Evolutionary conservation across 176 grass and related monocot genomes (phyloP), one percentile per base, ranked within the genome.

Genomic region (Cocos nucifera): DNA sequence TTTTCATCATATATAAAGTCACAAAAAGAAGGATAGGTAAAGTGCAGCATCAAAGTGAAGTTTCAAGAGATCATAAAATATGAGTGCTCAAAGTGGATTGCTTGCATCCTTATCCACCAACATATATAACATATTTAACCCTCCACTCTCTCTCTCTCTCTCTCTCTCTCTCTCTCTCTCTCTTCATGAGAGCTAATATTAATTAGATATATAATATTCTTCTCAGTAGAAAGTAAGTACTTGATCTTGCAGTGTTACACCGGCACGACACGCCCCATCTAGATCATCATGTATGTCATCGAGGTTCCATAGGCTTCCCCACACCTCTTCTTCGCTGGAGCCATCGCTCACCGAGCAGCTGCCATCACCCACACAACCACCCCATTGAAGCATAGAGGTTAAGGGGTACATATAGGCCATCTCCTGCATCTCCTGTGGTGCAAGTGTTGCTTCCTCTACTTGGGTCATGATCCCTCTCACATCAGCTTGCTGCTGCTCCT

Each of bases 281-380:
- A 62, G 51, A 49, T 70, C 77, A 19, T 29, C 66, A 15, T 19
- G 1, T 12, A 53, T 39, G 23, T 55, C 70, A 44, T 85, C 87
- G 24, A 92, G 87, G 81, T 97, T 97, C 93, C 93, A 97, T 18
- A 91, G 63, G 77, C 81, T 88, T 1, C 93, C 93, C 93, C 93
- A 97, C 22, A 74, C 86, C 18, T 83, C 87, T 30, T 95, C 78
- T 27, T 56, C 75, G 64, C 75, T 57, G 6, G 78, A 85, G 27
- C 73, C 84, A 4, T 80, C 77, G 81, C 73, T 77, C 15, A 69
- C 67, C 1, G 70, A 69, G 66, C 61, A 76, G 7, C 82, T 78
- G 67, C 59, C 67, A 10, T 61, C 5, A 16, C 67, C 69, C 27
- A 21, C 21, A 21, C 21, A 21, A 21, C 28, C 58, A 64, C 35